Percentiles rank a stretch among this genome's conserved stretches.
phyloP scores from a whole-genome alignment of 2,329 filamentous ascomycete genomes.

The Verticillium klebahnii region DNA sequence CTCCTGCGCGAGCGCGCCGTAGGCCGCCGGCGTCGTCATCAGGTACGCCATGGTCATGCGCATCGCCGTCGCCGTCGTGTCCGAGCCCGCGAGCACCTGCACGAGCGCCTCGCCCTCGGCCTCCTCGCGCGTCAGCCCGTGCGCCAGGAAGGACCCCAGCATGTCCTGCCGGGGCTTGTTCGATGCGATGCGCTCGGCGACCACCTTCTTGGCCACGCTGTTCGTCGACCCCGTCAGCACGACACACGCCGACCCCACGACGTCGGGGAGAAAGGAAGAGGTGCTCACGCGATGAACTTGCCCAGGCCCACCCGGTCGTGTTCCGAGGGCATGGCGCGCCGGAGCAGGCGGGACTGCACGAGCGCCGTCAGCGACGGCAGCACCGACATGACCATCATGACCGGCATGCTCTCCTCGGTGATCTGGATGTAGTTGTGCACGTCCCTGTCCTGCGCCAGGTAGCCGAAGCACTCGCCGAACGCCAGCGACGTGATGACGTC shows the following conservation, averaged over 20 bases:
- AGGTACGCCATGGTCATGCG: slow-evolving; percentile 47
- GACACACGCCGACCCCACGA: neutral
- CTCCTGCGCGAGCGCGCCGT: slow-evolving; percentile 42
- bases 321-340: slow-evolving; percentile 33
- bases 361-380: slow-evolving; percentile 36
- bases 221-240: neutral
- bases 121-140: slow-evolving; percentile 25
- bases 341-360: slow-evolving; percentile 34
- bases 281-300: slow-evolving; percentile 26
- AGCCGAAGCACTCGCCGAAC: slow-evolving; percentile 46
- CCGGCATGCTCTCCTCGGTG: slow-evolving; percentile 34
- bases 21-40: slow-evolving; percentile 41
- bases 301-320: slow-evolving; percentile 34
- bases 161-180: slow-evolving; percentile 26
- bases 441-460: slow-evolving; percentile 41
- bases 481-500: slow-evolving; percentile 51
- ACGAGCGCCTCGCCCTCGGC: slow-evolving; percentile 24
- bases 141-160: slow-evolving; percentile 35
- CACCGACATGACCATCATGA: slow-evolving; percentile 36
- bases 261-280: neutral
- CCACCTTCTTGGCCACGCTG: slow-evolving; percentile 17
- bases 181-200: slow-evolving; percentile 15
- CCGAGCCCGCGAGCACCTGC: slow-evolving; percentile 30
- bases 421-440: slow-evolving; percentile 43
- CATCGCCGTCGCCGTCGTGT: slow-evolving; percentile 30